These are phyloP conservation scores for Prunus fruticosa DNA, from an alignment of 306 rosid genomes.

Conservation along the genomic window DNA sequence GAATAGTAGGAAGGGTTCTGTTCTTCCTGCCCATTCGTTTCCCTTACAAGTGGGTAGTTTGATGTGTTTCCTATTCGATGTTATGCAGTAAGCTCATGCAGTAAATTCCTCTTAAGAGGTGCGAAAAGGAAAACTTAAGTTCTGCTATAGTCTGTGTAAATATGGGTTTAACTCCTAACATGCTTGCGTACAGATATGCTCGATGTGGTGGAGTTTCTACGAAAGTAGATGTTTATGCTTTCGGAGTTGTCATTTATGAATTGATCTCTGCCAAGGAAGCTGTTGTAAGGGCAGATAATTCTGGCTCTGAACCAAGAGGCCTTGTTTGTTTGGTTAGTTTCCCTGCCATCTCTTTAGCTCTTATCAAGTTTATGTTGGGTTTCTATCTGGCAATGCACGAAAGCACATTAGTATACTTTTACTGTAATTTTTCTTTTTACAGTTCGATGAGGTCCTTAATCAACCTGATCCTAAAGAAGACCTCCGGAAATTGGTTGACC, in stretches of 20 bases:
- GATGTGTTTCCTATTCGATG: not conserved
- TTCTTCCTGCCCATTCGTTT: too few relatives aligned
- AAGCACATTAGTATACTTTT: slow-evolving; percentile 1
- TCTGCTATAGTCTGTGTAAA: slow-evolving; percentile 8
- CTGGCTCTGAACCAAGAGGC: slow-evolving; percentile 56
- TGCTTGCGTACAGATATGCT: slow-evolving; percentile 60
- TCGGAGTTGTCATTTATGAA: slow-evolving; percentile 89
- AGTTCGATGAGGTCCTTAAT: slow-evolving; percentile 77
- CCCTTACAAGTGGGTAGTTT: not conserved
- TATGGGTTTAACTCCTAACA: slow-evolving; percentile 13
- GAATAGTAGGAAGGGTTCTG: too few relatives aligned
- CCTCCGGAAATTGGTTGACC: slow-evolving; percentile 64
- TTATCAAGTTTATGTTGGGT: slow-evolving; percentile 3
- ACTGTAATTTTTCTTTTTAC: slow-evolving; percentile 15
- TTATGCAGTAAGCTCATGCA: not conserved
- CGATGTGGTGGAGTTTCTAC: slow-evolving; percentile 78
- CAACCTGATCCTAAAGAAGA: slow-evolving; percentile 44
- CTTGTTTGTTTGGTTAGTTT: slow-evolving; percentile 63
- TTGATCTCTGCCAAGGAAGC: slow-evolving; percentile 91
- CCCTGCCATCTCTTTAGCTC: slow-evolving; percentile 4
- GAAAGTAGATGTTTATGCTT: slow-evolving; percentile 81
- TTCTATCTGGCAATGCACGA: not conserved
- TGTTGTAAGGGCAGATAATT: slow-evolving; percentile 39
- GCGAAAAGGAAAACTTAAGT: not conserved
- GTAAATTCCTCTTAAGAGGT: not conserved